A percentile compares a stretch with the other conserved stretches of the same genome.
phyloP scores from a whole-genome alignment of 805 yeast genomes.

The Yarrowia sp. region DNA sequence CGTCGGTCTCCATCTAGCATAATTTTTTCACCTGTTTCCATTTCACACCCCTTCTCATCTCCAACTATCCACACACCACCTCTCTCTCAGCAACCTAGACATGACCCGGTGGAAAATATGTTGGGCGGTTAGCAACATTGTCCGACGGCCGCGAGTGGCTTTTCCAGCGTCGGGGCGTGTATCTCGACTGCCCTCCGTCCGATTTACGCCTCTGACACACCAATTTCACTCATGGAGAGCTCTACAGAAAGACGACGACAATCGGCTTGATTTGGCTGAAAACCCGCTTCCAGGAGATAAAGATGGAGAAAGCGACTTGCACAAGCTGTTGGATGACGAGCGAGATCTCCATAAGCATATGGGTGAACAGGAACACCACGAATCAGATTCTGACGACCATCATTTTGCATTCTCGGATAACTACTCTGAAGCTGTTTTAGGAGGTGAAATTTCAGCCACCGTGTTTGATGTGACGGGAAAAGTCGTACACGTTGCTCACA shows the following conservation, averaged over 20 bases:
- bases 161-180: background rate
- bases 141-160: background rate
- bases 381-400: background rate
- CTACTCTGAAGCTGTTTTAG: conserved; percentile 24
- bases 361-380: background rate
- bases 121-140: conserved; percentile 15
- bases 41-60: too few species aligned
- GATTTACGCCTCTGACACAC: background rate
- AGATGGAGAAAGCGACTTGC: too few species aligned
- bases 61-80: background rate
- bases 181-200: background rate
- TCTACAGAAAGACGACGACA: background rate
- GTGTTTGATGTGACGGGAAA: conserved; percentile 57
- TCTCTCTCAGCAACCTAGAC: conserved; percentile 1
- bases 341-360: background rate
- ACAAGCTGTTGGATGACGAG: background rate
- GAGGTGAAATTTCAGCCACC: conserved; percentile 39
- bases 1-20: background rate
- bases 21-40: too few species aligned
- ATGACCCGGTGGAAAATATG: conserved; percentile 21
- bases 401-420: conserved; percentile 19
- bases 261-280: too few species aligned
- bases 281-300: too few species aligned
- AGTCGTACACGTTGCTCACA: conserved; percentile 56
- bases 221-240: background rate